Evolutionary conservation across 768 basidiomycete species (phyloP), one percentile per base, ranked within the genome.

Genomic region (Sporobolomyces roseus): DNA sequence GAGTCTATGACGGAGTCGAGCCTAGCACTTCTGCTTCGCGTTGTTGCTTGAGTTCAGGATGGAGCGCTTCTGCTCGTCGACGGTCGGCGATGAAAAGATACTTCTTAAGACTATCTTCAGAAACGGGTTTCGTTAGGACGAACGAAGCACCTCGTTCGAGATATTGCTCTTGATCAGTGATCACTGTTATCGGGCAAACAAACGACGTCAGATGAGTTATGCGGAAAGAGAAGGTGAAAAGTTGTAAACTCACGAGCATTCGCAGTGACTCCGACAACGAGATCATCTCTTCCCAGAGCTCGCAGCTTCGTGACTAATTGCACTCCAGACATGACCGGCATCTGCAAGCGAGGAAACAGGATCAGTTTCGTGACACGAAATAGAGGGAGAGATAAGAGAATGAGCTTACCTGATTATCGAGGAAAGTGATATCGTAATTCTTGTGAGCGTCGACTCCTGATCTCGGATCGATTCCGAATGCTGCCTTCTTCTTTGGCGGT

Each of bases 341-440:
- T 74, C 61, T 60, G 50, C 35, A 19, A 9, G 13, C 12, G n/a
- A 14, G 19, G n/a, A 29, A n/a, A n/a, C 36, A 45, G 45, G n/a
- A 43, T 23, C 29, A 41, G 12, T 10, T 7, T 25, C 32, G 43
- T 21, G 35, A n/a, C n/a, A 48, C 16, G 46, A 38, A 13, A 48
- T 32, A 45, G 51, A 27, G 21, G 29, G 33, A 38, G 36, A 3
- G 27, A 35, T n/a, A 63, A 80, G 13, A 21, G 17, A 41, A 41
- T 17, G 17, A 41, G 38, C 87, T 88, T 88, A 91, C 91, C 78
- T 91, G 89, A 77, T 93, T 92, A 69, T 85, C 82, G 72, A 86
- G 76, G 77, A 85, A 85, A 29, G 84, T 79, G 14, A 83, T 78
- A 59, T 83, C 83, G 61, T 77, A 81, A 60, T 69, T 61, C 49